Percentiles rank a stretch among this genome's conserved stretches.
Evolutionary conservation across 805 yeast species (phyloP).

Genomic region (Lachancea fermentati): DNA sequence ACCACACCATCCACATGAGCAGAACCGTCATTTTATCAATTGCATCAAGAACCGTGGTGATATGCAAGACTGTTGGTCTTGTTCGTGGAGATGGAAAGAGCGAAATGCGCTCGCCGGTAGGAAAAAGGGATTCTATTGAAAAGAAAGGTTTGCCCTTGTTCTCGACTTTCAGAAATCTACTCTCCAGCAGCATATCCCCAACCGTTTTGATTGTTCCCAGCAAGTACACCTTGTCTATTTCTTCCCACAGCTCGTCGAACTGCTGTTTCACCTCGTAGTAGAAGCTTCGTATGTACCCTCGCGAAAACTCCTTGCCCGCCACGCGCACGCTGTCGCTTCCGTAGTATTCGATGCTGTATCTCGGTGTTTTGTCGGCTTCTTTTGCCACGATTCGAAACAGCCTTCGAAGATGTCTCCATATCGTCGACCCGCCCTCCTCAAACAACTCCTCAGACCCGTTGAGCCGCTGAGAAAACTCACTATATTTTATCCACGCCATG

Average conservation of each 20-base stretch:
- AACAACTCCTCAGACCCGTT: neutral
- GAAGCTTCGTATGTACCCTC: constrained; percentile 7
- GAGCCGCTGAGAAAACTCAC: neutral
- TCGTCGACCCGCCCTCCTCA: neutral
- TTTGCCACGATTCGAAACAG: neutral
- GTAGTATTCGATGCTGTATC: neutral
- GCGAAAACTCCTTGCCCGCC: constrained; percentile 5
- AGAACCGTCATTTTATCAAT: constrained; percentile 3
- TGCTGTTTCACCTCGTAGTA: neutral
- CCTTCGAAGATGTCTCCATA: neutral
- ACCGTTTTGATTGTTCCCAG: neutral
- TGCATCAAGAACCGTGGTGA: constrained; percentile 5
- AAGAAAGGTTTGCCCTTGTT: no score
- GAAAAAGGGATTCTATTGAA: no score
- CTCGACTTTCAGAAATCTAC: neutral
- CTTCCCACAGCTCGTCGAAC: constrained; percentile 1
- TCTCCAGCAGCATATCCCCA: neutral
- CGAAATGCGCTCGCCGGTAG: no score
- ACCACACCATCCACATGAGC: constrained; percentile 9
- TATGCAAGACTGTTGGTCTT: no score
- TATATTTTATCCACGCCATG: neutral
- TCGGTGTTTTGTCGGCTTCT: neutral
- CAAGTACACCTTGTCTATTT: constrained; percentile 1
- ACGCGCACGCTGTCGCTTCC: constrained; percentile 3
- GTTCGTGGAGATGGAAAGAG: no score